These are phyloP conservation scores for Pestalotiopsis sp. DNA, from an alignment of 2,329 filamentous ascomycete species.

Conservation along the genomic window DNA sequence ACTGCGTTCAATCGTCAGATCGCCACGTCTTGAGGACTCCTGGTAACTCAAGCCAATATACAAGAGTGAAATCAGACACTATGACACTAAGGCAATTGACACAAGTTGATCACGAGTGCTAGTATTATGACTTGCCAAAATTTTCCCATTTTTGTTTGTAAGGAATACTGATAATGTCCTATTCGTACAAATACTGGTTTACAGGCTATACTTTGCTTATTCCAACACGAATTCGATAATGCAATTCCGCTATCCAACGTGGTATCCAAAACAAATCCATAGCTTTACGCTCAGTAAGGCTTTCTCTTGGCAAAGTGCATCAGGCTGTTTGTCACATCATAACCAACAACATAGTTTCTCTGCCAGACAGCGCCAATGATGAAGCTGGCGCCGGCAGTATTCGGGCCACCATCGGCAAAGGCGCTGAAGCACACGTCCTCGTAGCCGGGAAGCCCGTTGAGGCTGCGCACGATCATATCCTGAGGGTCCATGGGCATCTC, in stretches of 20 bases:
- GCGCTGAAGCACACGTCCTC: constrained; percentile 24
- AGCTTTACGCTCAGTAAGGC: constrained; percentile 14
- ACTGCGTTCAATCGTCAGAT: too few relatives aligned
- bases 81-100: too few relatives aligned
- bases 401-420: constrained; percentile 15
- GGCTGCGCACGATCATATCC: constrained; percentile 22
- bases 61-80: too few relatives aligned
- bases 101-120: too few relatives aligned
- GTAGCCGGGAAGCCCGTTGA: constrained; percentile 22
- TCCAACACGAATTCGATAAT: too few relatives aligned
- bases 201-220: too few relatives aligned
- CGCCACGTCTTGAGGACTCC: too few relatives aligned
- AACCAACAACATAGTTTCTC: constrained; percentile 22
- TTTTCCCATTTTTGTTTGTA: too few relatives aligned
- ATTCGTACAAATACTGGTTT: too few relatives aligned
- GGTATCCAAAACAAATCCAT: not conserved
- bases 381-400: constrained; percentile 14
- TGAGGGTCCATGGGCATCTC: constrained; percentile 21
- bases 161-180: too few relatives aligned
- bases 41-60: too few relatives aligned
- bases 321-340: constrained; percentile 19
- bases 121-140: too few relatives aligned
- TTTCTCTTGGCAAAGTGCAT: constrained; percentile 21
- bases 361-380: constrained; percentile 22
- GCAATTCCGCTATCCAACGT: not conserved